Base-by-base conservation (phyloP, 1,139 yeast genomes). In the Blastobotrys arbuscula region DNA sequence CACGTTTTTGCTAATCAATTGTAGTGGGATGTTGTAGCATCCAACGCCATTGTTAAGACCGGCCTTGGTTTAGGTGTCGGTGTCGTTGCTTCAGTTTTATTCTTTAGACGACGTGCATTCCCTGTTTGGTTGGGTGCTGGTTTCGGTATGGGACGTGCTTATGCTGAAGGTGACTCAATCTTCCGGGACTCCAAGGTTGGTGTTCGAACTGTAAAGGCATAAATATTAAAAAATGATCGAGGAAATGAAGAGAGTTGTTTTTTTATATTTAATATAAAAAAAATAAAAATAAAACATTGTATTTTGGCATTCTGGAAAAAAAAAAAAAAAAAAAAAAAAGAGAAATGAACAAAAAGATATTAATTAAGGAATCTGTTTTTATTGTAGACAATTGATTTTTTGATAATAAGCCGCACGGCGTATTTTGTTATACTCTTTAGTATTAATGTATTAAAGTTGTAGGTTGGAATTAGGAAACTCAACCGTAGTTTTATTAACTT, bases 21-120 rank as follows among this genome's bases (percentile, higher is more conserved):
- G 13, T 30, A 79, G 78, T 94, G 98, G 98, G 99, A 94, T 68
- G 88, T 90, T 57, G 97, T 90, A 50, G 77, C 94, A 63, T 88
- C 98, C 55, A 94, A 94, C 73, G 81, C 94, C 55, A 75, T 94
- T 59, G 95, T 94, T 61, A 92, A 92, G 72, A 84, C 97, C 62
- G 96, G 97, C n/a, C 78, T 94, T 58, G 98, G 99, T 48, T 84
- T 94, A 58, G 97, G 97, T 54, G 95, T 85, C 45, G 99, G 99
- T 70, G 96, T 94, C 42, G 78, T 90, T 52, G 85, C 95, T 36
- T 87, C 96, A n/a, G 95, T 90, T 44, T 72, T 94, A 54, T 71
- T 92, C 49, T 92, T 92, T 76, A 86, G 78, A 69, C 87, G 97
- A 76, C 84, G 97, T 72, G 78, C 95, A 5, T 92, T 88, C 80